Conservation (phyloP, 352 stramenopile genomes). For the Pseudoperonospora humuli region DNA sequence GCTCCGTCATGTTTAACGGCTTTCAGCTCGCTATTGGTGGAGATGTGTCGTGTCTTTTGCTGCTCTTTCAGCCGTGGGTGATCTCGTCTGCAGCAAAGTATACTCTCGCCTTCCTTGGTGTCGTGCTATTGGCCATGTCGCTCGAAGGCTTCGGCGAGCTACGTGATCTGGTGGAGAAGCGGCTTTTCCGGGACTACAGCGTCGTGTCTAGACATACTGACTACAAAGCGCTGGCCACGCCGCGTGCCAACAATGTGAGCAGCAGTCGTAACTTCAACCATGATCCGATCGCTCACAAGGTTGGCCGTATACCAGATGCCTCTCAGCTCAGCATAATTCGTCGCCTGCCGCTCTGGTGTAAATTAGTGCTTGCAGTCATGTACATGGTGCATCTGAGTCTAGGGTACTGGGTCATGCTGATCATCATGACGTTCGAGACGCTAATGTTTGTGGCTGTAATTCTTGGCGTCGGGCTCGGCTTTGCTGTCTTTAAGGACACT, state of each 20-base stretch:
- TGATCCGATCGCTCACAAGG: slow-evolving; percentile 21
- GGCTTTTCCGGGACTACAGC: slow-evolving; percentile 46
- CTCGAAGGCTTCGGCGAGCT: slow-evolving; percentile 58
- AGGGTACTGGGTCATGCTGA: slow-evolving; percentile 80
- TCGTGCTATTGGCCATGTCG: slow-evolving; percentile 57
- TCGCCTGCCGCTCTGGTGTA: slow-evolving; percentile 51
- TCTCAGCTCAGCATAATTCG: slow-evolving; percentile 37
- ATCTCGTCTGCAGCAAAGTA: slow-evolving; percentile 62
- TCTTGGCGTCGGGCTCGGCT: slow-evolving; percentile 58
- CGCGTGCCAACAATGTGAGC: slow-evolving; percentile 13
- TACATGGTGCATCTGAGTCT: slow-evolving; percentile 77
- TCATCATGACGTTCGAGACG: slow-evolving; percentile 83
- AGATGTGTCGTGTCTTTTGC: slow-evolving; percentile 49
- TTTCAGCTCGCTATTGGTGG: slow-evolving; percentile 68
- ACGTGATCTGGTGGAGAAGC: slow-evolving; percentile 35
- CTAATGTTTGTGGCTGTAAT: slow-evolving; percentile 75
- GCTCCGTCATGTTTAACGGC: slow-evolving; percentile 80
- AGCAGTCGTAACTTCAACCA: slow-evolving; percentile 1
- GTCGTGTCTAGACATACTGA: slow-evolving; percentile 51
- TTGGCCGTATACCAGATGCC: slow-evolving; percentile 13
- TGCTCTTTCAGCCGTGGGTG: slow-evolving; percentile 79
- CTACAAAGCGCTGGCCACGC: slow-evolving; percentile 45
- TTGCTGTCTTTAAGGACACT: slow-evolving; percentile 80
- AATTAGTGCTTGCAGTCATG: slow-evolving; percentile 42
- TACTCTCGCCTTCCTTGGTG: slow-evolving; percentile 61